A percentile compares a stretch with the other conserved stretches of the same genome.
These are phyloP conservation scores for Boletus rex-veris DNA, from an alignment of 768 basidiomycete species.

Conservation along the genomic window DNA sequence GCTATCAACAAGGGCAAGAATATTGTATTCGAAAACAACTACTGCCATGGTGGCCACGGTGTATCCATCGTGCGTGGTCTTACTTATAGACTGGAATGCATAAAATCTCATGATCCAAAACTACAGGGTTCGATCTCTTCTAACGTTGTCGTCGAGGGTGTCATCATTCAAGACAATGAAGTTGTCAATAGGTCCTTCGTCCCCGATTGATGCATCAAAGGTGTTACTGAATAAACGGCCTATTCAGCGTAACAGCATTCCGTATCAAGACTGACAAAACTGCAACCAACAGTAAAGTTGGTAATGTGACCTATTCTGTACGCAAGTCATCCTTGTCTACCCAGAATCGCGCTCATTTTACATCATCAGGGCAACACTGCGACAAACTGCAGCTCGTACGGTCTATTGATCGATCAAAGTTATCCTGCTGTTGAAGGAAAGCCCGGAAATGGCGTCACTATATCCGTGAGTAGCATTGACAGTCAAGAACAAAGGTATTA, in stretches of 20 bases:
- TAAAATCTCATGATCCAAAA: not conserved
- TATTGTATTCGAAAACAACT: constrained; percentile 48
- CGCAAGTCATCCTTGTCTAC: constrained; percentile 1
- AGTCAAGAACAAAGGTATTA: not conserved
- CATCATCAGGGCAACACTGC: constrained; percentile 49
- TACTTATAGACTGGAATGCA: not conserved
- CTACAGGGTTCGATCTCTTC: constrained; percentile 54
- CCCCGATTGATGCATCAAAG: not conserved
- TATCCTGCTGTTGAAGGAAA: constrained; percentile 52
- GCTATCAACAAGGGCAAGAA: constrained; percentile 46
- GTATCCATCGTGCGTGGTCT: constrained; percentile 45
- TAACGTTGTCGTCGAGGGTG: constrained; percentile 41
- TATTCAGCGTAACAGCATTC: constrained; percentile 47
- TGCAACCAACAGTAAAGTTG: constrained; percentile 46
- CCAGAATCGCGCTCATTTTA: not conserved
- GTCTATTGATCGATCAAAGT: constrained; percentile 61
- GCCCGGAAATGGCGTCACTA: constrained; percentile 53
- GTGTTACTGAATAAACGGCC: not conserved
- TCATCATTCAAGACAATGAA: constrained; percentile 50
- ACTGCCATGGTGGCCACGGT: constrained; percentile 60
- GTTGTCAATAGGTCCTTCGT: constrained; percentile 48
- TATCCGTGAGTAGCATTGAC: constrained; percentile 45
- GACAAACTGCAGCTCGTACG: constrained; percentile 45
- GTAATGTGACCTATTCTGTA: constrained; percentile 49
- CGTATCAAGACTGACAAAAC: constrained; percentile 56